These are phyloP conservation scores for Xylariaceae sp. DNA, from an alignment of 2,329 filamentous ascomycete species.

Conservation along the genomic window DNA sequence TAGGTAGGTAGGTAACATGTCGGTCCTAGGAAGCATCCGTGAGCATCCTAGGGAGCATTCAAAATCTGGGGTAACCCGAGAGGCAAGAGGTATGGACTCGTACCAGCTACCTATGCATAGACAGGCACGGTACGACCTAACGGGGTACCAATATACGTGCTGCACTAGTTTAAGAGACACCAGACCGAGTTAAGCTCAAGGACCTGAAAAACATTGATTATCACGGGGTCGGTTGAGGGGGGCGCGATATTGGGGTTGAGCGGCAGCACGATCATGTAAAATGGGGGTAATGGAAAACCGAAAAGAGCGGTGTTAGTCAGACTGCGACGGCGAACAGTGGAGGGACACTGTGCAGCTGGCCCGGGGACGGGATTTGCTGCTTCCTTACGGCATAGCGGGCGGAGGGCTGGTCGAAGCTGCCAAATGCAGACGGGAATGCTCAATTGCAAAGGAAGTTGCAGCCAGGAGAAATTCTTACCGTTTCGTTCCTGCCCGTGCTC, in stretches of 20 bases:
- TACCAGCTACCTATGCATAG: neutral
- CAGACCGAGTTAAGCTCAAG: slow-evolving; percentile 8
- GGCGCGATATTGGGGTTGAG: slow-evolving; percentile 19
- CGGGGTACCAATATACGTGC: neutral
- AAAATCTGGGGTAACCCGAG: neutral
- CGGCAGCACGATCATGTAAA: slow-evolving; percentile 33
- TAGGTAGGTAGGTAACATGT: neutral
- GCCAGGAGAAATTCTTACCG: neutral
- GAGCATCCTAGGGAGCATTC: neutral
- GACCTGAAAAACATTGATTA: slow-evolving; percentile 19
- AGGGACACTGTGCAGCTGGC: slow-evolving; percentile 9
- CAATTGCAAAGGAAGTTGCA: neutral
- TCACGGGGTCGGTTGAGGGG: slow-evolving; percentile 26
- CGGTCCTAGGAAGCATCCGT: neutral
- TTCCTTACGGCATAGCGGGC: neutral
- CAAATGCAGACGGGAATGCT: neutral
- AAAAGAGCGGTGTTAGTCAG: slow-evolving; percentile 24
- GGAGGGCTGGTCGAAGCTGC: too few species aligned
- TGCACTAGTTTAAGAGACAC: neutral
- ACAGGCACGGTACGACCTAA: neutral
- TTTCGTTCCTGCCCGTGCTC: neutral
- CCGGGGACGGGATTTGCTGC: neutral
- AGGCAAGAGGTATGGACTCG: neutral
- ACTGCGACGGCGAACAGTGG: slow-evolving; percentile 14
- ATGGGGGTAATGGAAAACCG: slow-evolving; percentile 28